A percentile compares a stretch with the other conserved stretches of the same genome.
phyloP scores from a whole-genome alignment of 345 rosid species.

The Moricandia arvensis region DNA sequence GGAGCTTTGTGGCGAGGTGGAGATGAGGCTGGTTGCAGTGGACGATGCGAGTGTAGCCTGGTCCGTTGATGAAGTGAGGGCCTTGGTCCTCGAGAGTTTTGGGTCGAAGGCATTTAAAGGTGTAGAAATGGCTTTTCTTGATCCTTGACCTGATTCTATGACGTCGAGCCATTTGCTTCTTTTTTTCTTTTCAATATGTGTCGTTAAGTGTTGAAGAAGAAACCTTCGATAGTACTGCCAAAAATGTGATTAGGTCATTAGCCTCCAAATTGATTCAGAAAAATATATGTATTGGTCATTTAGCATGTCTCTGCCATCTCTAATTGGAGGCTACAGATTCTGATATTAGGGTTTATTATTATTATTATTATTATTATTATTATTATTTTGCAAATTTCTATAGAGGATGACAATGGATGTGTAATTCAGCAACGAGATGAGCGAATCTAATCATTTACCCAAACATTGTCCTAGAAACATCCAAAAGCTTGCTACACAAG shows the following conservation, averaged over 20 bases:
- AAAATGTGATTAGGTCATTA: no score
- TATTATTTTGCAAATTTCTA: background rate
- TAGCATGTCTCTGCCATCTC: no score
- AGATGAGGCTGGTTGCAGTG: constrained; percentile 52
- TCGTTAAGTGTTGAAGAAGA: background rate
- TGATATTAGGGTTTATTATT: background rate
- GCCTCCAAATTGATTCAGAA: no score
- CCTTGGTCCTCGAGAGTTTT: constrained; percentile 33
- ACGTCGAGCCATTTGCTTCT: constrained; percentile 47
- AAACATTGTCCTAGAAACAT: background rate
- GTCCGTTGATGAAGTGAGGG: constrained; percentile 33
- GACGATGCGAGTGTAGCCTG: constrained; percentile 30
- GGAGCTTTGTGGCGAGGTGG: constrained; percentile 45
- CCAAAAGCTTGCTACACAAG: constrained; percentile 32
- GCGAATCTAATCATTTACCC: background rate
- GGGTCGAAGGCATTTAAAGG: constrained; percentile 47
- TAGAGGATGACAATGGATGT: background rate
- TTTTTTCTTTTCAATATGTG: background rate
- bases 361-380: no score
- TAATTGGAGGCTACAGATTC: background rate
- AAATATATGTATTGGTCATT: no score
- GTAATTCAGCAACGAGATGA: background rate
- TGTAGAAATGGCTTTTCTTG: constrained; percentile 69
- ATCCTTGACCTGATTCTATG: constrained; percentile 70
- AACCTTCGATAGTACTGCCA: background rate